Percentiles rank a stretch among this genome's conserved stretches.
phyloP scores from a whole-genome alignment of 2,329 filamentous ascomycete species.

The Diaporthe vexans region DNA sequence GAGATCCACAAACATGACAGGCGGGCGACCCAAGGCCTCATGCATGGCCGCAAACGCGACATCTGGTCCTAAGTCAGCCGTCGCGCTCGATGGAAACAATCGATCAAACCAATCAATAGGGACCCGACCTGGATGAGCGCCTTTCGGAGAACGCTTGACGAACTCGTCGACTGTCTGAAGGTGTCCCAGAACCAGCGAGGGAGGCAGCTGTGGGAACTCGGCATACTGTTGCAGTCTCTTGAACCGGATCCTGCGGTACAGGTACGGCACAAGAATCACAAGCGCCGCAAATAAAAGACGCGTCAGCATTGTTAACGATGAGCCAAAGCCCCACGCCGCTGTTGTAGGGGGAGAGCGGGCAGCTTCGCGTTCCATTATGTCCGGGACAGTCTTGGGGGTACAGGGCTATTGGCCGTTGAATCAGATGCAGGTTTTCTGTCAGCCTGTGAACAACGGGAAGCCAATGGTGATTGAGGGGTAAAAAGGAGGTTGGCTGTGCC shows the following conservation, averaged over 20 bases:
- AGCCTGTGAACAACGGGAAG: not conserved
- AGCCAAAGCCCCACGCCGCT: not conserved
- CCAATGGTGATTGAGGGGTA: not conserved
- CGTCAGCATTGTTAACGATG: constrained; percentile 1
- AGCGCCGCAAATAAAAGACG: constrained; percentile 44
- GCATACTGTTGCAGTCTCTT: constrained; percentile 39
- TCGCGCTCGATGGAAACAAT: not conserved
- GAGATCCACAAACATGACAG: constrained; percentile 41
- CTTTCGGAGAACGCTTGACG: constrained; percentile 29
- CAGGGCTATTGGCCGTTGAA: not conserved
- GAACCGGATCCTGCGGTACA: constrained; percentile 34
- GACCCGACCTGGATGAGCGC: constrained; percentile 39
- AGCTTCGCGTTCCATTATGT: not conserved
- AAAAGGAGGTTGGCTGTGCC: not conserved
- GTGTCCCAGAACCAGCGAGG: constrained; percentile 33
- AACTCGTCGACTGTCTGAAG: constrained; percentile 39
- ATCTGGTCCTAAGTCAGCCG: constrained; percentile 33
- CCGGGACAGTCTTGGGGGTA: not conserved
- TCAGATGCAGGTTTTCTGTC: not conserved
- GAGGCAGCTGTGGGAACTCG: constrained; percentile 40
- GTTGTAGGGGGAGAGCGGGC: not conserved
- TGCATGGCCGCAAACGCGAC: constrained; percentile 39
- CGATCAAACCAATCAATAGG: not conserved
- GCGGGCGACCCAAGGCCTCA: constrained; percentile 38
- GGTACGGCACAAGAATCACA: constrained; percentile 36